A percentile compares a stretch with the other conserved stretches of the same genome.
Conservation (phyloP, 805 yeast species). For the Lachancea dasiensis region DNA sequence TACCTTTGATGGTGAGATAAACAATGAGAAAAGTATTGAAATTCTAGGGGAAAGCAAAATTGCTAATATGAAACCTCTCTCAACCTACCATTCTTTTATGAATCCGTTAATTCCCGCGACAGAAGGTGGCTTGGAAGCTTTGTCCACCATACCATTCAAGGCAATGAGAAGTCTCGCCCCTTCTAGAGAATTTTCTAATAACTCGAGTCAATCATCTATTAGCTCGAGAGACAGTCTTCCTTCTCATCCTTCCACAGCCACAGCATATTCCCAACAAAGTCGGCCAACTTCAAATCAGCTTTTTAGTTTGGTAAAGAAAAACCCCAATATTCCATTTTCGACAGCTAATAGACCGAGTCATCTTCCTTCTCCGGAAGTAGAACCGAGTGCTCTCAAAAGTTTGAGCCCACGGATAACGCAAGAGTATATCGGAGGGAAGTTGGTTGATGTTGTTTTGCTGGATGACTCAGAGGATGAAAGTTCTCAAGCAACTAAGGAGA, state of each 20-base stretch:
- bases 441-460: slow-evolving; percentile 24
- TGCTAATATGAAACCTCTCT: slow-evolving; percentile 5
- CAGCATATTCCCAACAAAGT: slow-evolving; percentile 12
- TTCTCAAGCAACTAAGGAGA: neutral
- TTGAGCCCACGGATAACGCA: neutral
- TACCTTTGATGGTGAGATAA: neutral
- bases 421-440: slow-evolving; percentile 19
- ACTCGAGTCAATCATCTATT: slow-evolving; percentile 20
- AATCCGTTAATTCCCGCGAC: slow-evolving; percentile 3
- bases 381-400: neutral
- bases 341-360: neutral
- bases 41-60: slow-evolving; percentile 12
- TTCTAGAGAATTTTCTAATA: slow-evolving; percentile 22
- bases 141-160: neutral
- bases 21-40: slow-evolving; percentile 13
- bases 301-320: neutral
- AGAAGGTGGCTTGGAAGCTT: too few relatives aligned
- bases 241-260: slow-evolving; percentile 18
- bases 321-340: neutral
- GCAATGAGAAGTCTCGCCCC: slow-evolving; percentile 11
- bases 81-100: slow-evolving; percentile 9
- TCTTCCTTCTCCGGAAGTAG: neutral
- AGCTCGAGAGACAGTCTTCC: slow-evolving; percentile 26
- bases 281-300: neutral
- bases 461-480: slow-evolving; percentile 16